These are phyloP conservation scores for Cyberlindnera americana DNA, from an alignment of 805 yeast species.

Conservation along the genomic window DNA sequence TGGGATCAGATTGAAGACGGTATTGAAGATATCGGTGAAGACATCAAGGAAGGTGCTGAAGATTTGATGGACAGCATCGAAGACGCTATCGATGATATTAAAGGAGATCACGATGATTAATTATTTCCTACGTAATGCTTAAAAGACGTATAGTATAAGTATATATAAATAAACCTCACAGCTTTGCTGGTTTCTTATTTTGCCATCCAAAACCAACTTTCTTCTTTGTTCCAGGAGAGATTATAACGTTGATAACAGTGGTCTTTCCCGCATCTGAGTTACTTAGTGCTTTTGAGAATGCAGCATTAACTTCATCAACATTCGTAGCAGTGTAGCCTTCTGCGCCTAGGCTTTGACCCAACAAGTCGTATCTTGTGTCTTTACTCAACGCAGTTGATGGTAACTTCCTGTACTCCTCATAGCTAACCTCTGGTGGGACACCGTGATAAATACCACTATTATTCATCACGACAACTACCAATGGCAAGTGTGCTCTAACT, in stretches of 20 bases:
- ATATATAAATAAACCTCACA: constrained; percentile 7
- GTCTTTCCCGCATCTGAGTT: constrained; percentile 32
- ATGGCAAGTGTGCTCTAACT: constrained; percentile 48
- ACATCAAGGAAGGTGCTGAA: constrained; percentile 17
- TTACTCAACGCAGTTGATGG: constrained; percentile 61
- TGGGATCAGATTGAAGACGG: constrained; percentile 19
- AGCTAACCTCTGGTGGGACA: constrained; percentile 34
- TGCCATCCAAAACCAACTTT: constrained; percentile 69
- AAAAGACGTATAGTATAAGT: background rate
- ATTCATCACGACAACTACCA: constrained; percentile 63
- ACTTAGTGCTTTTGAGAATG: constrained; percentile 36
- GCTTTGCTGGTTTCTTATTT: constrained; percentile 38
- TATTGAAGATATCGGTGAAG: constrained; percentile 23
- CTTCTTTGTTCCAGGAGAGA: constrained; percentile 52
- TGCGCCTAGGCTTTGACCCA: constrained; percentile 56
- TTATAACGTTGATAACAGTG: constrained; percentile 56
- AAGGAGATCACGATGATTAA: background rate
- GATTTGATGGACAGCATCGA: constrained; percentile 17
- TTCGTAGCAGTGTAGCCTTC: constrained; percentile 45
- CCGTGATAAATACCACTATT: constrained; percentile 75
- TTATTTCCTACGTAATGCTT: constrained; percentile 5
- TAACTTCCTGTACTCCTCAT: constrained; percentile 27
- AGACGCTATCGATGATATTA: constrained; percentile 15
- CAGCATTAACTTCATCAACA: constrained; percentile 35
- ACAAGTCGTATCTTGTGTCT: constrained; percentile 52